Base-by-base conservation (phyloP, 2,329 filamentous ascomycete genomes). In the Paraphaeosphaeria sporulosa region DNA sequence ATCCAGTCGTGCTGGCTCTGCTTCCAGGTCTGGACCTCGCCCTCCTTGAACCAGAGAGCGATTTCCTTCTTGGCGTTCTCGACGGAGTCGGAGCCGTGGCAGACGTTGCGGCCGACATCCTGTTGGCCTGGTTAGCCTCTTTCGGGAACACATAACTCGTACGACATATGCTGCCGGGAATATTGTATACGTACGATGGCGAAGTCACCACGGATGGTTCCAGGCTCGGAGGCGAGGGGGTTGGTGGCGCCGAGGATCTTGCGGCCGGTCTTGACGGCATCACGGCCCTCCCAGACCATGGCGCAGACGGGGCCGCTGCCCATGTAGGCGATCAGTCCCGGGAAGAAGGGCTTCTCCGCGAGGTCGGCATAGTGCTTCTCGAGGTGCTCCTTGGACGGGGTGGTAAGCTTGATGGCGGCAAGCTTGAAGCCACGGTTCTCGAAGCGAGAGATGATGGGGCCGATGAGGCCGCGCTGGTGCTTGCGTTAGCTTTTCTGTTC, bases 31-130 rank as follows among this genome's bases (percentile, higher is more conserved):
- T 93, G 83, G 78, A 97, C 80, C 83, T 98, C 95, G 73, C 88
- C 89, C 72, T 91, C 85, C 84, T 91, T 89, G 91, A 99, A 99
- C 95, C 95, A 99, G 80, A 98, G 90, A 77, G 90, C 90, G 80
- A 99, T 99, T 88, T 99, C 95, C 92, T 98, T 97, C 91, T 98
- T 89, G 84, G 95, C 95, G 86, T 89, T 97, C 89, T 99, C 95
- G 83, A 99, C 94, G 80, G 87, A 89, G 88, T 99, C 95, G 83
- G 93, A 97, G 81, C 95, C 95, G 90, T 99, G 95, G 92, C 94
- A 98, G 85, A 98, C 93, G 87, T 99, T 99, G 83, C 94, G 93
- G 85, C 95, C 95, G 80, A 93, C 90, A 76, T 93, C 89, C 83
- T 85, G 56, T 48, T 27, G 9, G 12, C 10, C 40, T 17, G 8